Evolutionary conservation across 106 monocot genomes (phyloP), one percentile per base, ranked within the genome.

Genomic region (Allium cepa): DNA sequence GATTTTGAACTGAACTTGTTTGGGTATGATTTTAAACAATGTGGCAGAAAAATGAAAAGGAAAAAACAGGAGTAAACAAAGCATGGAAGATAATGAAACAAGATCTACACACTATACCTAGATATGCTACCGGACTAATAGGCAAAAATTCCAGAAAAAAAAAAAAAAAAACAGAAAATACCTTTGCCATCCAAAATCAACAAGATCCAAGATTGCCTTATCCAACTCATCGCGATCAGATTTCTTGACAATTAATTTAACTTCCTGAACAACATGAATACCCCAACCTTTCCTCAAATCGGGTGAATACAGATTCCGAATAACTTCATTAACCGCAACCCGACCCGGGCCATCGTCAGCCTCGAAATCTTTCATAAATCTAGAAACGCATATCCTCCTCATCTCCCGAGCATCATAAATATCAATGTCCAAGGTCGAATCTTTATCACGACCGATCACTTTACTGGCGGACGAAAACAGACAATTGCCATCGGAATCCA

Each of bases 121-220:
- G 5, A 36, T 36, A 0, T 5, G 36, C 36, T 1, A 5, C 5
- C 36, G 5, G 36, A 36, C 36, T 5, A 64, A 36, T 36, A 36
- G 8, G 26, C 16, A 67, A 67, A 67, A 51, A 0, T 18, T 27
- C 11, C 2, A 50, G 12, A 67, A 51, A 6, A 59, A 4, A 59
- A 70, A 67, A 51, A 6, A 59, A 4, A 59, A 70, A 22, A 59
- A 36, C 36, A 36, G 3, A 59, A 48, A 8, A 28, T 79, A 94
- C 96, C 96, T 92, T 26, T 80, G 86, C 10, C 91, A 46, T 26
- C 96, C 86, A 10, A 88, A 79, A 84, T 84, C 88, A 68, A 88
- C 77, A 22, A 97, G 91, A 58, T 75, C 75, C 53, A 68, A 60
- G 8, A 75, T 69, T 9, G 62, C 68, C 3, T 59, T 46, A 49